Evolutionary conservation across 768 basidiomycete species (phyloP).

Genomic region (Rickenella mellea): DNA sequence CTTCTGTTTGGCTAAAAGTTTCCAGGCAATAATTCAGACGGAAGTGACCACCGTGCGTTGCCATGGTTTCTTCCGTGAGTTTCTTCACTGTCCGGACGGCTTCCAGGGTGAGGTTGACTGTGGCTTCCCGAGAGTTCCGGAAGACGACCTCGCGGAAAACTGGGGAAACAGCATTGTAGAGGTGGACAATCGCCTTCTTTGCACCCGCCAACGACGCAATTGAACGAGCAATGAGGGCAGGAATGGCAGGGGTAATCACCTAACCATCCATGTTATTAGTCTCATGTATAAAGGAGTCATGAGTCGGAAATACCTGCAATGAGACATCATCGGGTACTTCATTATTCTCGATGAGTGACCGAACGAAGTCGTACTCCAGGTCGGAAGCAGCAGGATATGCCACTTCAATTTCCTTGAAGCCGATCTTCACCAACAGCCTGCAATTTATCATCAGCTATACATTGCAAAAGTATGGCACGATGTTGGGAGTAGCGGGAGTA

Average conservation of each 20-base stretch:
- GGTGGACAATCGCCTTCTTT: constrained; percentile 36
- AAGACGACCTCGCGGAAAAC: constrained; percentile 38
- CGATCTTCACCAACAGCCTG: constrained; percentile 31
- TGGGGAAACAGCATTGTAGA: constrained; percentile 37
- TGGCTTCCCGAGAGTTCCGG: constrained; percentile 30
- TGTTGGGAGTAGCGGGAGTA: no score
- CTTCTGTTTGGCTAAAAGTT: constrained; percentile 10
- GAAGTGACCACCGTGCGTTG: constrained; percentile 4
- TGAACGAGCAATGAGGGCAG: constrained; percentile 32
- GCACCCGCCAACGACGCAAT: constrained; percentile 31
- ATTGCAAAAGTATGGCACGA: no score
- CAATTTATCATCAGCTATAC: no score
- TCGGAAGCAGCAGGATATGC: constrained; percentile 36
- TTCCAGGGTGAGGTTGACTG: constrained; percentile 28
- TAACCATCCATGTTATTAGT: constrained; percentile 8
- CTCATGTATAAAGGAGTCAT: constrained; percentile 3
- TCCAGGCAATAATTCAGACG: constrained; percentile 6
- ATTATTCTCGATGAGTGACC: constrained; percentile 26
- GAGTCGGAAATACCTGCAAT: constrained; percentile 24
- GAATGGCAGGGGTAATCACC: constrained; percentile 33
- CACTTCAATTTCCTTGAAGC: constrained; percentile 40
- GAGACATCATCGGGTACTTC: constrained; percentile 31
- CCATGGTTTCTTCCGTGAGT: constrained; percentile 16
- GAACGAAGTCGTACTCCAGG: constrained; percentile 32
- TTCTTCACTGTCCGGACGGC: constrained; percentile 31